Evolutionary conservation across 75 land plant genomes (phyloP).

Genomic region (Sequoia sempervirens): DNA sequence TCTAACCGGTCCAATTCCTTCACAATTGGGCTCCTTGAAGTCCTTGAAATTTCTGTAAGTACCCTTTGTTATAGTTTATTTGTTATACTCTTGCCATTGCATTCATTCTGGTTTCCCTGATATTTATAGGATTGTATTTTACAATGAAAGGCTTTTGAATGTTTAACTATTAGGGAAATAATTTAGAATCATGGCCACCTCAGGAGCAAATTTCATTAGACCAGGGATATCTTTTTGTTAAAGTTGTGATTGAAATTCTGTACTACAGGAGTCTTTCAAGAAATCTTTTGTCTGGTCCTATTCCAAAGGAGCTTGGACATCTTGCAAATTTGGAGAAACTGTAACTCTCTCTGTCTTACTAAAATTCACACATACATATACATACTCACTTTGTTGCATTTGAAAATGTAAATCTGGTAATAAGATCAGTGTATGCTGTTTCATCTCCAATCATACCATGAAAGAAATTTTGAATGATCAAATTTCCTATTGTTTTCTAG

Average conservation of each 20-base stretch:
- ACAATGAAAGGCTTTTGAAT: background rate
- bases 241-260: background rate
- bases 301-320: constrained; percentile 6
- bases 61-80: background rate
- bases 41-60: background rate
- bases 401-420: background rate
- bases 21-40: background rate
- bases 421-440: background rate
- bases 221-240: background rate
- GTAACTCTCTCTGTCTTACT: background rate
- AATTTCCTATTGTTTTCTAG: background rate
- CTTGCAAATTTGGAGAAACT: background rate
- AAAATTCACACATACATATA: background rate
- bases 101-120: background rate
- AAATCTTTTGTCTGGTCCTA: background rate
- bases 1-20: constrained; percentile 4
- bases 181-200: background rate
- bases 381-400: background rate
- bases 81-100: background rate
- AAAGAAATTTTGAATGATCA: background rate
- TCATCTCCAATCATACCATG: background rate
- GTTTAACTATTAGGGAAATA: background rate
- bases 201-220: background rate
- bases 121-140: background rate
- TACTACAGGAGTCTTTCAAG: background rate